Conservation (phyloP, 352 stramenopile species). For the Pythium aphanidermatum region DNA sequence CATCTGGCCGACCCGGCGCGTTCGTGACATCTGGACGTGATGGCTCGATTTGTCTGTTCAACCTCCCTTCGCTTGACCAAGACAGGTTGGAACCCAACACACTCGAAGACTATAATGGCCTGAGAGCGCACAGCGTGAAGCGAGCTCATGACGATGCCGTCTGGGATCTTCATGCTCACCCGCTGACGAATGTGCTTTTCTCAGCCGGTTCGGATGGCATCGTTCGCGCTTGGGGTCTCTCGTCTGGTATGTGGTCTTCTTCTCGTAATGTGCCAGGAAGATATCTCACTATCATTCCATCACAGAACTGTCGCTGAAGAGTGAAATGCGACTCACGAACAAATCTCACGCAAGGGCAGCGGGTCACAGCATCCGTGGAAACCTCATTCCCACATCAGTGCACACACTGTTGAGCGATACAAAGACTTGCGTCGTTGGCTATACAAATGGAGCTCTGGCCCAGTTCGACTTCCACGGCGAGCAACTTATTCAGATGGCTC, state of each 20-base stretch:
- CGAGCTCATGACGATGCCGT: slow-evolving; percentile 76
- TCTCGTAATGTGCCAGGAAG: not conserved
- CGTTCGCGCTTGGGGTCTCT: slow-evolving; percentile 71
- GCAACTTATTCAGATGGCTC: slow-evolving; percentile 66
- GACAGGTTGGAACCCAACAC: slow-evolving; percentile 67
- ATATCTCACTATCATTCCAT: not conserved
- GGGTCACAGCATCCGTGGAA: slow-evolving; percentile 45
- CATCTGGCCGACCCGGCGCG: slow-evolving; percentile 38
- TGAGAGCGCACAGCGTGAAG: slow-evolving; percentile 64
- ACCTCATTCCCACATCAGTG: slow-evolving; percentile 65
- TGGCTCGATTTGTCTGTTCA: slow-evolving; percentile 60
- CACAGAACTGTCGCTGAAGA: slow-evolving; percentile 68
- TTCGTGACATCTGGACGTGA: slow-evolving; percentile 77
- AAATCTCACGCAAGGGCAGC: slow-evolving; percentile 46
- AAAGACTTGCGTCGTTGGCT: slow-evolving; percentile 76
- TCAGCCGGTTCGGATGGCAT: slow-evolving; percentile 72
- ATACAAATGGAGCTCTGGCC: slow-evolving; percentile 59
- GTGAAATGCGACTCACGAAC: slow-evolving; percentile 51
- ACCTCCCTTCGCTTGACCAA: slow-evolving; percentile 44
- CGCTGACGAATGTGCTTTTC: slow-evolving; percentile 78
- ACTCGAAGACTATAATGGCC: slow-evolving; percentile 64
- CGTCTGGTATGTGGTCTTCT: slow-evolving; percentile 39
- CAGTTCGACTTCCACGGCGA: slow-evolving; percentile 78
- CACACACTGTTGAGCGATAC: slow-evolving; percentile 64
- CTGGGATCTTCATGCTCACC: slow-evolving; percentile 78